Conservation (phyloP, 2,329 filamentous ascomycete species). For the Arachnomyces sp. region DNA sequence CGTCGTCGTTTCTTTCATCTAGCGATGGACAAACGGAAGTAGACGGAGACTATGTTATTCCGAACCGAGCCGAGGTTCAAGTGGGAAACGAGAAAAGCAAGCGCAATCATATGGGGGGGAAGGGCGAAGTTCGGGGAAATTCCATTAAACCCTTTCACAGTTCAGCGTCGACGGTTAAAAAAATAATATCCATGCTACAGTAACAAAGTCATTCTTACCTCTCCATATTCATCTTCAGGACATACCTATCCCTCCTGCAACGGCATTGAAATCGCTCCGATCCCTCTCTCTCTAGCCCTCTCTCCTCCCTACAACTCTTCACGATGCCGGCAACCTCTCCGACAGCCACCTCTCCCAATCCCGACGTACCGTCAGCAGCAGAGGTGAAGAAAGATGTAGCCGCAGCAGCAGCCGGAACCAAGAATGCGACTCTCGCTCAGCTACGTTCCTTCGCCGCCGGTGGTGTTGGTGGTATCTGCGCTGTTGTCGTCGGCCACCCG, state of each 20-base stretch:
- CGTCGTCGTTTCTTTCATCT: constrained; percentile 15
- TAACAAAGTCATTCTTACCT: neutral
- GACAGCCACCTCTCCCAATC: constrained; percentile 20
- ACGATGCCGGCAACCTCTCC: constrained; percentile 25
- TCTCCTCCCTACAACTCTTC: constrained; percentile 3
- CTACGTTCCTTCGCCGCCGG: constrained; percentile 80
- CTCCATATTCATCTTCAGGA: neutral
- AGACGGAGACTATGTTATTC: constrained; percentile 6
- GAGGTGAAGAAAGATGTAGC: neutral
- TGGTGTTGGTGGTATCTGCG: constrained; percentile 87
- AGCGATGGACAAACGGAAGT: too few relatives aligned
- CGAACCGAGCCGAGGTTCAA: constrained; percentile 22
- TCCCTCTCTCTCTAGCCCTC: constrained; percentile 1
- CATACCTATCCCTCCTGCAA: neutral
- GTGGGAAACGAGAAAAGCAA: neutral
- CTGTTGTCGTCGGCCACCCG: constrained; percentile 88
- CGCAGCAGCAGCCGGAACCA: neutral
- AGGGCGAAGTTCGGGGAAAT: too few relatives aligned
- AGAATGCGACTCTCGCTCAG: constrained; percentile 51
- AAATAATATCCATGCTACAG: too few relatives aligned
- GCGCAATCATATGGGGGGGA: too few relatives aligned
- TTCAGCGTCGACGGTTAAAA: neutral
- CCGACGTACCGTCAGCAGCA: constrained; percentile 14
- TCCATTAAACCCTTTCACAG: too few relatives aligned
- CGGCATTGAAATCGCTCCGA: too few relatives aligned